Conservation (phyloP, 2,329 filamentous ascomycete species). For the Phaeosphaeriaceae sp. region DNA sequence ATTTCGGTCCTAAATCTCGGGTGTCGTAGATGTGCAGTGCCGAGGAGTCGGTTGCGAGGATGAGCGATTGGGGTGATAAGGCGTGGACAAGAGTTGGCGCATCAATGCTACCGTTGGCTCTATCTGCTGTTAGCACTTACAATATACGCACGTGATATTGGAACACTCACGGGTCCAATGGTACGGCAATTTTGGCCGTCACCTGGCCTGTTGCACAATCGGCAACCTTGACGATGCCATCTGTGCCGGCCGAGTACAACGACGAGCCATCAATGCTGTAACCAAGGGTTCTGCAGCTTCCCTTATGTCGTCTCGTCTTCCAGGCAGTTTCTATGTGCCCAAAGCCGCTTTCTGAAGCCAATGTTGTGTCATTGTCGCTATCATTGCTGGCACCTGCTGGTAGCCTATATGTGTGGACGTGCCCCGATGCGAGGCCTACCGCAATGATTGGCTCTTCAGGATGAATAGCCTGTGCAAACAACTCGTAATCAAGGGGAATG, state of each 20-base stretch:
- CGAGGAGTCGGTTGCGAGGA: constrained; percentile 89
- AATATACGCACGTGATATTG: background rate
- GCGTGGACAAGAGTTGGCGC: constrained; percentile 81
- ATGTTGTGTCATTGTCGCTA: constrained; percentile 59
- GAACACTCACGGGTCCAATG: constrained; percentile 53
- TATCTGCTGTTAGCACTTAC: constrained; percentile 31
- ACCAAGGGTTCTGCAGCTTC: constrained; percentile 82
- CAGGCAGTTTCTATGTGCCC: constrained; percentile 82
- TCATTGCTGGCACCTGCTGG: constrained; percentile 62
- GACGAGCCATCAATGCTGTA: constrained; percentile 80
- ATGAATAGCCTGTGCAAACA: constrained; percentile 89
- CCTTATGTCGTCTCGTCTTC: constrained; percentile 89
- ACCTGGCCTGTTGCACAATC: constrained; percentile 69
- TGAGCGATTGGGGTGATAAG: constrained; percentile 84
- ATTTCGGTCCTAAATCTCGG: constrained; percentile 60
- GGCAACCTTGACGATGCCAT: constrained; percentile 68
- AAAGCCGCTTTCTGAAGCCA: constrained; percentile 64
- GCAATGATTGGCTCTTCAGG: constrained; percentile 83
- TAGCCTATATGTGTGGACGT: constrained; percentile 83
- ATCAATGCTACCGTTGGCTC: constrained; percentile 61
- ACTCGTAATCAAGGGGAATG: constrained; percentile 80
- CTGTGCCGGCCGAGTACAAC: constrained; percentile 66
- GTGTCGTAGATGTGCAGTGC: constrained; percentile 88
- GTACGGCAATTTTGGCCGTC: constrained; percentile 80
- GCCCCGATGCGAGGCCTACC: constrained; percentile 82